These are phyloP conservation scores for Tetracladium setigerum DNA, from an alignment of 495 filamentous ascomycete species.

Conservation along the genomic window DNA sequence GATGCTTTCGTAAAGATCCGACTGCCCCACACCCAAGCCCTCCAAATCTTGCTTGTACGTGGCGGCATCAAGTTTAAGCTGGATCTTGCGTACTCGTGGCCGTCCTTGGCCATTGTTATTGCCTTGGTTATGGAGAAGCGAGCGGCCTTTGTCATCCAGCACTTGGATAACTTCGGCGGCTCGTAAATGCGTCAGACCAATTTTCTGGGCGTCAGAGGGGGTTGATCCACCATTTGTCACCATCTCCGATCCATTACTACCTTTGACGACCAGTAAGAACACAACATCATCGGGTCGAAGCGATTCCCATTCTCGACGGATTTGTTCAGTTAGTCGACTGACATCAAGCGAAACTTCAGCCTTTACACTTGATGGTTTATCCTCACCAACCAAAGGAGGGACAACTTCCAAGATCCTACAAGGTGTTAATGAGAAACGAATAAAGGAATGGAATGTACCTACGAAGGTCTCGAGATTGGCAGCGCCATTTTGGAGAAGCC, in stretches of 20 bases:
- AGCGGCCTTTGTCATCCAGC: conserved; percentile 78
- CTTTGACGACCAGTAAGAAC: conserved; percentile 72
- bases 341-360: conserved; percentile 89
- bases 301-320: conserved; percentile 86
- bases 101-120: conserved; percentile 43
- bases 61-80: conserved; percentile 73
- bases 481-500: conserved; percentile 92
- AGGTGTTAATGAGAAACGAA: conserved; percentile 15
- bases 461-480: conserved; percentile 72
- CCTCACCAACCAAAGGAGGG: conserved; percentile 76
- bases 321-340: conserved; percentile 60
- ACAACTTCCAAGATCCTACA: conserved; percentile 69
- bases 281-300: conserved; percentile 85
- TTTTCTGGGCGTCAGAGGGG: conserved; percentile 45
- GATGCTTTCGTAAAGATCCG: conserved; percentile 74
- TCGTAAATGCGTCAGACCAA: conserved; percentile 64
- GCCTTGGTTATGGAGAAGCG: conserved; percentile 51
- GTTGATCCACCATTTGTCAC: conserved; percentile 44
- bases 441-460: conserved; percentile 24
- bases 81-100: conserved; percentile 55
- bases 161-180: conserved; percentile 84
- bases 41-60: conserved; percentile 77
- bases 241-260: conserved; percentile 37
- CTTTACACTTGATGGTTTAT: conserved; percentile 75
- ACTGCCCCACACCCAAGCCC: conserved; percentile 50